Base-by-base conservation (phyloP, 306 rosid genomes). In the Pachyrhizus erosus region DNA sequence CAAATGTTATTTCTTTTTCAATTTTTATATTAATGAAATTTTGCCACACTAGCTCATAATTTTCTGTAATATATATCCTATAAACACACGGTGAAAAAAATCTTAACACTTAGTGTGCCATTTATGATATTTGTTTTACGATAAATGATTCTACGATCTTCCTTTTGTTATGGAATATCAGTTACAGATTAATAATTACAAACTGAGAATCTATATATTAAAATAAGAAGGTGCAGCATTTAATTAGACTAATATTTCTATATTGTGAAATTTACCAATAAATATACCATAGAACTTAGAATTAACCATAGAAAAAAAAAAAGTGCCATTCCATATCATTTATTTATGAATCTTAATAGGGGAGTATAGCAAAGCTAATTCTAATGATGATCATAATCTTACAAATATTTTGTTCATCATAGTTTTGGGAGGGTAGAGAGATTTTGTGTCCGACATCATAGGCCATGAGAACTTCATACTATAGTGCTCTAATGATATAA, bases 401-500 rank as follows among this genome's bases (percentile, higher is more conserved):
- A 18, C 27, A 75, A 82, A 73, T 51, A 64, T 82, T 49, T 65
- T 74, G 5, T 64, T 17, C 85, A 73, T 81, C 75, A 74, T 73
- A 81, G 75, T 43, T 72, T 33, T n/a, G 31, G 73, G 23, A 18
- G 9, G 24, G 73, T 43, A 18, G 8, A 45, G 66, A 60, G 31
- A 45, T 45, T 42, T 49, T 77, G 34, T 8, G 23, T 48, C 14
- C 52, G 17, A 21, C 70, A 77, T 83, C 27, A 76, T 76, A 27
- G 46, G 39, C 60, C 48, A 34, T 26, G 39, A 76, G 21, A 49
- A 83, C 68, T 83, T 70, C 5, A 10, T 70, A 76, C 70, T 18
- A 76, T 5, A 43, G 48, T 57, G 49, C 55, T 15, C 40, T 29
- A 33, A 72, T 61, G 66, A 18, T 33, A 45, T 42, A 13, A 33